Base-by-base conservation (phyloP, 495 filamentous ascomycete species). In the Filosporella fistucella region DNA sequence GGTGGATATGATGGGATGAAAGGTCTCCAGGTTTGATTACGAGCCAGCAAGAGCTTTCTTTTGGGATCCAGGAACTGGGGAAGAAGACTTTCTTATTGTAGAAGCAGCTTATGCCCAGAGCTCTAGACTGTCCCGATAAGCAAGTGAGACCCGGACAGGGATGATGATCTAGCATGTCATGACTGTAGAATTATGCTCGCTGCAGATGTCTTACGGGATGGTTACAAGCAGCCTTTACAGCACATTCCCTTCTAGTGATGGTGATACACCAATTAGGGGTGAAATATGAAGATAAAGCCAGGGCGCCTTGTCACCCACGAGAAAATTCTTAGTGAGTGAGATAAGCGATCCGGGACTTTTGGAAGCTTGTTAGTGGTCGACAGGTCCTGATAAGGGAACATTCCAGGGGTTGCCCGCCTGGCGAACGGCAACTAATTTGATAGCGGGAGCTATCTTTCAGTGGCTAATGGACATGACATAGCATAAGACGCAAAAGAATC, bases 51-150 rank as follows among this genome's bases (percentile, higher is more conserved):
- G 35, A 21, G 3, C 5, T 5, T 22, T 3, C 5, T 5, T 38
- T 13, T 3, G 4, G 23, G 5, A 21, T 6, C 35, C 7, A 11
- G 4, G 35, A 21, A 9, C 17, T 5, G 35, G 35, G n/a, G 32
- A 35, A n/a, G 23, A 16, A 38, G 35, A 38, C 4, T 38, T 38
- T 38, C 35, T 38, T 38, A 38, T 38, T 38, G 35, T 21, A n/a
- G n/a, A n/a, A n/a, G n/a, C n/a, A n/a, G 35, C 35, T 38, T 22
- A 16, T 10, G 23, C 13, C n/a, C 28, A 30, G 28, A n/a, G 28
- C n/a, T 36, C 33, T 21, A 38, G 35, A 38, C 7, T 7, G 35
- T n/a, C 4, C 35, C 23, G 35, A 38, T 38, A 38, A 38, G 35
- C 7, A 38, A 20, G n/a, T n/a, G n/a, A 38, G 35, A 38, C 35